Base-by-base conservation (phyloP, 345 rosid genomes). In the Dimocarpus longan region DNA sequence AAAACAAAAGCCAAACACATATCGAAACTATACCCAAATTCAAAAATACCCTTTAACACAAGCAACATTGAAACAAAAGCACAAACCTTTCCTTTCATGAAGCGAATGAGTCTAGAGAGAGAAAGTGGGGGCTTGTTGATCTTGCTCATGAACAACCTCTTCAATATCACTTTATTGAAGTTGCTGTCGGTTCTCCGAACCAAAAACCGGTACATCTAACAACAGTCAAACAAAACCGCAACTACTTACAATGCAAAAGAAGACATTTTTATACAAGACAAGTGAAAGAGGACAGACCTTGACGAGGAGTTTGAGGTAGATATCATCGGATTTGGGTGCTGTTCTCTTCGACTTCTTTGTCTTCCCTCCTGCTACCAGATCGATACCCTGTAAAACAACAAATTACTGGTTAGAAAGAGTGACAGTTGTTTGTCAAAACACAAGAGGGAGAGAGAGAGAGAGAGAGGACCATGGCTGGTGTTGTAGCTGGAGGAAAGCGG, bases 141-240 rank as follows among this genome's bases (percentile, higher is more conserved):
- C 85, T 91, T 97, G 88, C 98, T 93, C 99, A 94, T 97, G 78
- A 97, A 94, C 73, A 97, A 81, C 78, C 99, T 90, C 92, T 94
- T 93, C 89, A 97, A 77, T 22, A 97, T 89, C 86, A 97, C 99
- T 0, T 90, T 92, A 85, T 92, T 92, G 92, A 97, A 97, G 81
- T 87, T 92, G 89, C 98, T 97, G 7, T 88, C 86, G 0, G 98
- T 93, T 76, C 99, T 93, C 85, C 99, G 87, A 19, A 92, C 98
- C 19, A 97, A 81, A 87, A 97, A 94, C 39, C 95, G 87, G 81
- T 94, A 94, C 72, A 94, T 85, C 98, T 97, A 66, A 48, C 5
- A 0, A 12, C 74, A 65, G 28, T n/a, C 28, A 50, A 50, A 6
- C 11, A 66, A 1, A 16, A 63, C 9, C 4, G 8, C 32, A 19